phyloP scores from a whole-genome alignment of 441 rosid species.

The Arabidopsis hybrid region DNA sequence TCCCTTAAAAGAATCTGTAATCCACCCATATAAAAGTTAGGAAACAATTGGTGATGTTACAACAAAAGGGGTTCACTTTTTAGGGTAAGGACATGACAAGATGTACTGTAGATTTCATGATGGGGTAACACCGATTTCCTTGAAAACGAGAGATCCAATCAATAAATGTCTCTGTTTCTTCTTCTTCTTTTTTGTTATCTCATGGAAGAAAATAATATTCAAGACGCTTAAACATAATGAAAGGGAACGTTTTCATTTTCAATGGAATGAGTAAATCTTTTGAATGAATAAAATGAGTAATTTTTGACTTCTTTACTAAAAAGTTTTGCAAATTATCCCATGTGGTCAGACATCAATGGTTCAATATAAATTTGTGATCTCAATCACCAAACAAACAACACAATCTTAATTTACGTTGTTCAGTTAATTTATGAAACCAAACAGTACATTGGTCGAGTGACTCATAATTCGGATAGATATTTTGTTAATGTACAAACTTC shows the following conservation, averaged over 20 bases:
- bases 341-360: neutral
- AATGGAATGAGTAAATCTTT: too few species aligned
- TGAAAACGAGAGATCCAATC: slow-evolving; percentile 51
- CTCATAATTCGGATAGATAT: neutral
- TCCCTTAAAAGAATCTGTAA: neutral
- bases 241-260: neutral
- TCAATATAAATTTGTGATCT: neutral
- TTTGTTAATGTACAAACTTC: neutral
- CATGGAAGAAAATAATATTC: neutral
- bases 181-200: neutral
- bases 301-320: too few species aligned
- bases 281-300: neutral
- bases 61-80: slow-evolving; percentile 39
- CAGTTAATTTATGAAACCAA: slow-evolving; percentile 10
- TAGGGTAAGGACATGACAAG: slow-evolving; percentile 41
- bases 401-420: neutral
- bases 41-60: slow-evolving; percentile 31
- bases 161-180: slow-evolving; percentile 3
- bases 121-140: slow-evolving; percentile 47
- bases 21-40: slow-evolving; percentile 23
- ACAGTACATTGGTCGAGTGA: slow-evolving; percentile 1
- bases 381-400: slow-evolving; percentile 1
- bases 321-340: neutral
- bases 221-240: neutral
- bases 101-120: slow-evolving; percentile 41